phyloP scores from a whole-genome alignment of 2,329 filamentous ascomycete species.

The Celoporthe dispersa region DNA sequence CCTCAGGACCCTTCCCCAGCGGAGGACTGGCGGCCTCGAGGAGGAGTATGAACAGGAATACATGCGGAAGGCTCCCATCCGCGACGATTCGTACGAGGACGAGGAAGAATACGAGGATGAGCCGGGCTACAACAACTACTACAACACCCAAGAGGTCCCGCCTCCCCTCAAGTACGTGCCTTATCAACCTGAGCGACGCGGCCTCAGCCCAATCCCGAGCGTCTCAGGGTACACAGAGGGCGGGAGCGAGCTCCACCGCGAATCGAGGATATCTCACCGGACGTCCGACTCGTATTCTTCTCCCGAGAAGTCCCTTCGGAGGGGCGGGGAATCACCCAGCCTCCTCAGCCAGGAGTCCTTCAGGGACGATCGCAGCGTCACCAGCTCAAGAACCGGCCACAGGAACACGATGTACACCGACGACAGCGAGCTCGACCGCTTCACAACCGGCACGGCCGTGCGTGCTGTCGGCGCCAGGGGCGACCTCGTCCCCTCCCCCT shows the following conservation, averaged over 20 bases:
- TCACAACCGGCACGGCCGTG: slow-evolving; percentile 71
- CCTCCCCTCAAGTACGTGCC: slow-evolving; percentile 69
- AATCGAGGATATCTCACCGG: slow-evolving; percentile 57
- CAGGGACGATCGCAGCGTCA: slow-evolving; percentile 61
- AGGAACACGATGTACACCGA: slow-evolving; percentile 55
- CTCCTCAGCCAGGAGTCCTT: slow-evolving; percentile 56
- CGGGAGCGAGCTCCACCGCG: slow-evolving; percentile 61
- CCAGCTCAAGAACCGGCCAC: slow-evolving; percentile 61
- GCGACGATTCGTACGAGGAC: slow-evolving; percentile 42
- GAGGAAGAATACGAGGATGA: slow-evolving; percentile 52
- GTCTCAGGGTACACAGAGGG: slow-evolving; percentile 84
- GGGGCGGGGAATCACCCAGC: slow-evolving; percentile 50
- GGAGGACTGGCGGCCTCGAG: slow-evolving; percentile 45
- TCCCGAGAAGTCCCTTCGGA: slow-evolving; percentile 59
- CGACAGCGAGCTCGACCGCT: slow-evolving; percentile 61
- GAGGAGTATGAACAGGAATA: slow-evolving; percentile 55
- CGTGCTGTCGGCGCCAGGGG: slow-evolving; percentile 74
- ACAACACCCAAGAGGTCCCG: slow-evolving; percentile 65
- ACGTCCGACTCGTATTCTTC: slow-evolving; percentile 64
- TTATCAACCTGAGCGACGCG: slow-evolving; percentile 70
- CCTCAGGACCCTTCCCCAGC: slow-evolving; percentile 57
- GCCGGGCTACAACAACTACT: slow-evolving; percentile 52
- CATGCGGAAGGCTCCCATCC: slow-evolving; percentile 46
- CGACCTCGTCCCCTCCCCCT: slow-evolving; percentile 72
- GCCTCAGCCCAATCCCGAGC: slow-evolving; percentile 87